Evolutionary conservation across 2,329 filamentous ascomycete species (phyloP).

Genomic region (Paracorniculantispora psalliotae): DNA sequence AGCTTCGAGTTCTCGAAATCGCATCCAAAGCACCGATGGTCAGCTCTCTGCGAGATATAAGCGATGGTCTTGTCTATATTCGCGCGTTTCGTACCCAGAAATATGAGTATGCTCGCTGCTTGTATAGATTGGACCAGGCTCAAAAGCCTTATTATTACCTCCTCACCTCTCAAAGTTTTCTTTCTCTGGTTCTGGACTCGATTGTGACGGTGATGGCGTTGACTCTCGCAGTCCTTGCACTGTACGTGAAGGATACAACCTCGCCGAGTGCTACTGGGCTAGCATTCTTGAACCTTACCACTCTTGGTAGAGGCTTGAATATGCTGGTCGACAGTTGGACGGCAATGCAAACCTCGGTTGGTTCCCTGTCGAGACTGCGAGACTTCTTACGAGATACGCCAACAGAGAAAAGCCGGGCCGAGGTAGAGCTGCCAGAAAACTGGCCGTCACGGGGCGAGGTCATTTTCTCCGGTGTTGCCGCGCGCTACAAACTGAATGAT

Average conservation of each 20-base stretch:
- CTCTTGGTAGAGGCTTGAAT: background rate
- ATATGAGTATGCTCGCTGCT: background rate
- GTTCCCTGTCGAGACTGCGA: background rate
- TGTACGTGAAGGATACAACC: background rate
- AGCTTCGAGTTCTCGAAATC: constrained; percentile 1
- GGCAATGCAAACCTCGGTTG: background rate
- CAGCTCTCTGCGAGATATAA: background rate
- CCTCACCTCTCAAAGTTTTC: background rate
- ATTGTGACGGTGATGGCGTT: background rate
- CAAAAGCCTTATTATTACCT: constrained; percentile 5
- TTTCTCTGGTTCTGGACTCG: background rate
- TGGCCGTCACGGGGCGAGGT: constrained; percentile 5
- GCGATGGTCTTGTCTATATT: background rate
- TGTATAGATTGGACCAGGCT: background rate
- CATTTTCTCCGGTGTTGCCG: background rate
- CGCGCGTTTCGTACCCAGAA: background rate
- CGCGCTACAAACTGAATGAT: background rate
- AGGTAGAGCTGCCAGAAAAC: background rate
- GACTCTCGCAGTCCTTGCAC: background rate
- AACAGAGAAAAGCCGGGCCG: background rate
- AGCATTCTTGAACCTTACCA: background rate
- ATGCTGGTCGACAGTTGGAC: background rate
- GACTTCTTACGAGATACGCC: background rate
- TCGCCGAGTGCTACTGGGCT: background rate
- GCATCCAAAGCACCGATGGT: background rate